Base-by-base conservation (phyloP, 768 basidiomycete genomes). In the Tephrocybe sp. region DNA sequence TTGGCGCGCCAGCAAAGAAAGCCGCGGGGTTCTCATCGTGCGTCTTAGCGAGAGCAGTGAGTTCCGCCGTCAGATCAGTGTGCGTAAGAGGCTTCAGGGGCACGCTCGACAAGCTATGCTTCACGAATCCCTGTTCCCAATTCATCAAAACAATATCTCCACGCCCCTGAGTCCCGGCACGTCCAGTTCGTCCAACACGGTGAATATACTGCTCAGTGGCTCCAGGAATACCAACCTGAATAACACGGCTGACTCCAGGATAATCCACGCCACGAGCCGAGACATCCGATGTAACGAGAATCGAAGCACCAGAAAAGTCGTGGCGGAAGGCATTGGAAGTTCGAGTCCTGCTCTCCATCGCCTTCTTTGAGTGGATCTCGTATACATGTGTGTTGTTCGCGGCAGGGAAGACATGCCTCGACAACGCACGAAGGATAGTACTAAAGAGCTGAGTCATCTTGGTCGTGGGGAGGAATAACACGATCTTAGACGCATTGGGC, bases 191-290 rank as follows among this genome's bases (percentile, higher is more conserved):
- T 3, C 90, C 89, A 36, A 96, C 82, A 49, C 94, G 87, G 57
- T 94, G 91, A 42, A 93, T 73, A 63, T 97, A 96, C 55, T 85
- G 79, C 18, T 92, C 87, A 9, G 79, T 67, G 1, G 69, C 73
- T 5, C 69, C 64, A 2, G 96, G 94, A 6, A 89, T 73, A 43
- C 96, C 94, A 43, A 99, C 74, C 65, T 98, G 97, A 55, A 98
- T 87, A 53, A 95, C 88, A 31, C 93, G 84, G 0, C 90, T 91
- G 18, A 94, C 89, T 16, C 80, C 83, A 7, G 92, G 92, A 64
- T 95, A 96, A 65, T 96, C 91, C 37, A 95, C 80, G 13, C 91
- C 91, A 49, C 92, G 82, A 18, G 92, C 91, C 24, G 90, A 93
- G 5, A 96, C 84, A 57, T 96, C 93, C 1, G 92, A 93, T 3